A percentile compares a stretch with the other conserved stretches of the same genome.
Evolutionary conservation across 1,284 basidiomycete species (phyloP).

Genomic region (Hortiboletus rubellus): DNA sequence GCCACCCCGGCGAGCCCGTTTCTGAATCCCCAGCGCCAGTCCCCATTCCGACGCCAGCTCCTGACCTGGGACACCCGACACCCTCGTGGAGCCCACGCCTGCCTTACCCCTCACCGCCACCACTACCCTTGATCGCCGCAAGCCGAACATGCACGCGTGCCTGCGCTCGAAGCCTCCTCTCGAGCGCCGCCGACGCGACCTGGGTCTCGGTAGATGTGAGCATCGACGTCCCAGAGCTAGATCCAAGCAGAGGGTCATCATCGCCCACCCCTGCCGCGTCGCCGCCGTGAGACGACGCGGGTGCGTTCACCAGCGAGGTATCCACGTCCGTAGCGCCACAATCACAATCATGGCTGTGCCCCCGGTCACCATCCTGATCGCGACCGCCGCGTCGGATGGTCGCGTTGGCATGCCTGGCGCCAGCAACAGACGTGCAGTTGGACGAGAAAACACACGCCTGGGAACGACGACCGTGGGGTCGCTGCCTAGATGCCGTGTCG

Average conservation of each 20-base stretch:
- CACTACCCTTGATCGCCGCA: constrained; percentile 40
- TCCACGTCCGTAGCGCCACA: background rate
- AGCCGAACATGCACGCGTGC: constrained; percentile 52
- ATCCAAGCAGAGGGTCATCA: too few species aligned
- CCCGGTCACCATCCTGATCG: too few species aligned
- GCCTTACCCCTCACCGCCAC: too few species aligned
- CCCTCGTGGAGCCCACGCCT: too few species aligned
- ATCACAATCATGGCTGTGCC: too few species aligned
- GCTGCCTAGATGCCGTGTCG: constrained; percentile 16
- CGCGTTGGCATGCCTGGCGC: background rate
- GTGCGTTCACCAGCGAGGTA: background rate
- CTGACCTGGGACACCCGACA: too few species aligned
- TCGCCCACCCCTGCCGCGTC: background rate
- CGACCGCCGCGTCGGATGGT: too few species aligned
- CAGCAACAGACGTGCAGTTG: background rate
- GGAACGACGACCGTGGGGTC: constrained; percentile 31
- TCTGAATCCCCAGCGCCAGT: too few species aligned
- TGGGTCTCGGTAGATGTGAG: background rate
- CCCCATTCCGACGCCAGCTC: too few species aligned
- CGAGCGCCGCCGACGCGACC: constrained; percentile 24
- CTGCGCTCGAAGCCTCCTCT: constrained; percentile 48
- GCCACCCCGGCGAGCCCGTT: too few species aligned
- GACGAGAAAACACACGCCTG: constrained; percentile 19
- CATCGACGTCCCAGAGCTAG: background rate
- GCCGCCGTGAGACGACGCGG: background rate